These are phyloP conservation scores for Pseudohalonectria lignicola DNA, from an alignment of 2,329 filamentous ascomycete genomes.

Conservation along the genomic window DNA sequence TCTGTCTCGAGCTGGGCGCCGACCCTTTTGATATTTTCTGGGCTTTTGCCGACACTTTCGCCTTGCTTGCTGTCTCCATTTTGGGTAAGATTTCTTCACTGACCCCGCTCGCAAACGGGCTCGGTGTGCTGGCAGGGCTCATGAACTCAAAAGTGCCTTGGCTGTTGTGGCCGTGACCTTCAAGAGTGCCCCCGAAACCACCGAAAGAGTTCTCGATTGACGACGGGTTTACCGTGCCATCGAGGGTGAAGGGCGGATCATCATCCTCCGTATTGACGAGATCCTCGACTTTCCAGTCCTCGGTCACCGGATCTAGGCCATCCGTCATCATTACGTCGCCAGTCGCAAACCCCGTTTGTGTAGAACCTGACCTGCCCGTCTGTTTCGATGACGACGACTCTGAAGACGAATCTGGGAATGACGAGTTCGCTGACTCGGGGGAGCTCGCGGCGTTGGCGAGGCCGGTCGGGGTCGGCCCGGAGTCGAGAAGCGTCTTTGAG, in stretches of 20 bases:
- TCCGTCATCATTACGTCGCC: slow-evolving; percentile 32
- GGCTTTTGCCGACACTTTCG: too few species aligned
- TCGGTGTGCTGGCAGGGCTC: slow-evolving; percentile 10
- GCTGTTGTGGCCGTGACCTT: slow-evolving; percentile 15
- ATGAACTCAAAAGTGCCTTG: slow-evolving; percentile 24
- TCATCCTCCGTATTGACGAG: slow-evolving; percentile 28
- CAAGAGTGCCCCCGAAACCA: too few species aligned
- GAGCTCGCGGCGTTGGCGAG: slow-evolving; percentile 4
- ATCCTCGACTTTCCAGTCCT: slow-evolving; percentile 29
- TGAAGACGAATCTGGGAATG: slow-evolving; percentile 2
- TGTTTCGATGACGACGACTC: slow-evolving; percentile 27
- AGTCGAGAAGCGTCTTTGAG: slow-evolving; percentile 1
- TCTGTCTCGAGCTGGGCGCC: slow-evolving; percentile 1
- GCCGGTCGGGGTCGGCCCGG: slow-evolving; percentile 1
- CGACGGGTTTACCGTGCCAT: slow-evolving; percentile 23
- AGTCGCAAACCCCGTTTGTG: slow-evolving; percentile 27
- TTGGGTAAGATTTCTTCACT: too few species aligned
- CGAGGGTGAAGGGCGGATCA: slow-evolving; percentile 1
- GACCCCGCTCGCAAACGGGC: slow-evolving; percentile 10
- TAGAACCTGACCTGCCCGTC: slow-evolving; percentile 32
- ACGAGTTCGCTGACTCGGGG: slow-evolving; percentile 1
- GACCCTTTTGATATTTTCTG: slow-evolving; percentile 9
- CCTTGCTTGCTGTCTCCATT: too few species aligned
- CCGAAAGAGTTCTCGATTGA: slow-evolving; percentile 11
- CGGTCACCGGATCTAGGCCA: slow-evolving; percentile 22